A percentile compares a stretch with the other conserved stretches of the same genome.
phyloP scores from a whole-genome alignment of 169 alveolate species.

The Plasmodium inui region DNA sequence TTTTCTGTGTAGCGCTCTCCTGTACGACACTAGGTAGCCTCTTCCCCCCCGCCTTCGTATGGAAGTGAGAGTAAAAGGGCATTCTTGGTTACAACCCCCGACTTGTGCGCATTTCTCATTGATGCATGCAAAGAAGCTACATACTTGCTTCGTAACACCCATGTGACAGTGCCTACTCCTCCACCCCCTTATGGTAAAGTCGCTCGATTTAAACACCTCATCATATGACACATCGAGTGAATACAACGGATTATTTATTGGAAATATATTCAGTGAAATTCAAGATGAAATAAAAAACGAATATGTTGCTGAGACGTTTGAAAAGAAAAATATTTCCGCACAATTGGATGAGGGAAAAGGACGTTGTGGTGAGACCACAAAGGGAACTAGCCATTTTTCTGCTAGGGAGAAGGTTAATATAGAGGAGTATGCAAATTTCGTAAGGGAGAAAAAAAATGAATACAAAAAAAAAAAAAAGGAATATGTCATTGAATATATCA shows the following conservation, averaged over 20 bases:
- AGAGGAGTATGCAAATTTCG: constrained; percentile 59
- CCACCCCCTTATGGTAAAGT: constrained; percentile 20
- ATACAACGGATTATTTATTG: constrained; percentile 35
- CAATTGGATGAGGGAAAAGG: background rate
- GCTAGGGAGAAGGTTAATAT: background rate
- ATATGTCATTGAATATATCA: constrained; percentile 62
- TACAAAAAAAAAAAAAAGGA: constrained; percentile 69
- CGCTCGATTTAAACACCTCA: constrained; percentile 33
- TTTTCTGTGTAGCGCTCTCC: no score
- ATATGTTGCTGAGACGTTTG: background rate
- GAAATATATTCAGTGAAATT: constrained; percentile 70
- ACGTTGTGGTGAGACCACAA: background rate
- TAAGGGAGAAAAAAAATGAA: constrained; percentile 56
- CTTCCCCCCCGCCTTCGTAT: background rate
- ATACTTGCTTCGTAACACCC: background rate
- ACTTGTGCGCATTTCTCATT: background rate
- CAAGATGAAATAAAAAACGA: constrained; percentile 65
- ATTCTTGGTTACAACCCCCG: background rate
- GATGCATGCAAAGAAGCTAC: background rate
- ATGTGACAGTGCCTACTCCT: background rate
- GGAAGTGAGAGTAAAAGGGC: background rate
- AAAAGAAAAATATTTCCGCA: background rate
- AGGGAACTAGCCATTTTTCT: background rate
- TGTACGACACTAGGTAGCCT: background rate
- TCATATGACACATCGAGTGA: constrained; percentile 43